Conservation (phyloP, 1,284 basidiomycete species). For the Sutorius eximius region DNA sequence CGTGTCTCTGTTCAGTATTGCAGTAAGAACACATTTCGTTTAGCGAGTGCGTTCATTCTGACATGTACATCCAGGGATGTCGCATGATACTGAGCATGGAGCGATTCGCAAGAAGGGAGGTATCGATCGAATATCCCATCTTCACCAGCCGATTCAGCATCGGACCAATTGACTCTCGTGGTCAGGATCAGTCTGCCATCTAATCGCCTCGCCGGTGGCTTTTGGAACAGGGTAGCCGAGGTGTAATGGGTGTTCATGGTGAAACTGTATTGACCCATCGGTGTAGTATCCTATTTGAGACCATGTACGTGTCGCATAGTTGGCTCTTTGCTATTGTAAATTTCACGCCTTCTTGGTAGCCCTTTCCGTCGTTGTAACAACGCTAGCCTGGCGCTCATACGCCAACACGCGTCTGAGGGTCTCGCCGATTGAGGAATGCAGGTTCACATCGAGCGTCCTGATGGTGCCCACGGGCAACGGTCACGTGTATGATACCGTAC, state of each 20-base stretch:
- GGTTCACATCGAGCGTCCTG: too few species aligned
- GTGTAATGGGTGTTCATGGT: too few species aligned
- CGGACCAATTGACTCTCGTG: background rate
- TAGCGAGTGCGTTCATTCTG: background rate
- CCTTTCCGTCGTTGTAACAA: background rate
- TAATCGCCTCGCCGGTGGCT: background rate
- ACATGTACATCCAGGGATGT: conserved; percentile 16
- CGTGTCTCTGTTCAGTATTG: conserved; percentile 10
- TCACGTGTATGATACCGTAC: background rate
- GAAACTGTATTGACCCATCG: too few species aligned
- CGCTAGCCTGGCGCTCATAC: background rate
- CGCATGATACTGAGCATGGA: conserved; percentile 26
- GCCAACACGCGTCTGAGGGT: background rate
- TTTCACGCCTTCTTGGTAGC: background rate
- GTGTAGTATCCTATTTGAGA: background rate
- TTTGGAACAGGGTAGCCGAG: background rate
- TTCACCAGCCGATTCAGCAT: conserved; percentile 17
- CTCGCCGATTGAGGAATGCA: background rate
- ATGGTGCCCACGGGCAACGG: too few species aligned
- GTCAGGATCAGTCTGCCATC: background rate
- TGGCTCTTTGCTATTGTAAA: background rate
- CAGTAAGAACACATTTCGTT: conserved; percentile 10
- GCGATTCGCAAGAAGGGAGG: conserved; percentile 14
- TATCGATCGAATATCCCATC: background rate
- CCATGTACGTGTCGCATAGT: background rate